A percentile compares a stretch with the other conserved stretches of the same genome.
These are phyloP conservation scores for Pelargonium cotyledonis DNA, from an alignment of 441 rosid species.

Conservation along the genomic window DNA sequence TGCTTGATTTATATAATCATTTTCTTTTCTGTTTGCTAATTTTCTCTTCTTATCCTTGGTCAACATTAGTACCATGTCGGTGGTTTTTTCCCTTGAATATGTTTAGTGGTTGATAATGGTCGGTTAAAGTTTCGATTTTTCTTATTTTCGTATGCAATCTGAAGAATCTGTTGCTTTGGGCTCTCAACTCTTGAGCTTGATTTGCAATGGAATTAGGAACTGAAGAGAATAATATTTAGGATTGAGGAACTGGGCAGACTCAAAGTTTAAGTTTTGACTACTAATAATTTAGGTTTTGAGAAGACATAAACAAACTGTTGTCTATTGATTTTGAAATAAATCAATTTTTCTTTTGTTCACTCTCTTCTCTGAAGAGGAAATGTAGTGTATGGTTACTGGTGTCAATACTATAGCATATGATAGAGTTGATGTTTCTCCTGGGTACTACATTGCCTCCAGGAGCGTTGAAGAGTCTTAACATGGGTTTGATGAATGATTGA, in stretches of 20 bases:
- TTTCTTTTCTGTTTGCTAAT: neutral
- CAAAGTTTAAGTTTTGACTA: neutral
- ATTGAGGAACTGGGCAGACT: constrained; percentile 1
- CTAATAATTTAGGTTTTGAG: neutral
- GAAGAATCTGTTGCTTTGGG: neutral
- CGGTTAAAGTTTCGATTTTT: neutral
- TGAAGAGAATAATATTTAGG: no score
- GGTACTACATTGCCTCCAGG: no score
- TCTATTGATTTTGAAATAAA: neutral
- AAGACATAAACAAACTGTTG: neutral
- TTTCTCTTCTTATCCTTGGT: neutral
- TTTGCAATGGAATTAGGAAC: neutral
- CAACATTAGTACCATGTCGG: neutral
- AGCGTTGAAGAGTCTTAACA: no score
- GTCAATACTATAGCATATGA: neutral
- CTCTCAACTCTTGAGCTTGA: neutral
- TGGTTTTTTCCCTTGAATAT: neutral
- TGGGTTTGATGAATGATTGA: no score
- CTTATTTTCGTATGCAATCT: neutral
- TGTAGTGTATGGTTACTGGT: neutral
- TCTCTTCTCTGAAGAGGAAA: no score
- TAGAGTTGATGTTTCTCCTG: neutral
- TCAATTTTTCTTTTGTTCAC: neutral
- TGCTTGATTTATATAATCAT: neutral
- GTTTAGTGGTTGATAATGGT: neutral